These are phyloP conservation scores for Gossypium bickii DNA, from an alignment of 345 rosid genomes.

Conservation along the genomic window DNA sequence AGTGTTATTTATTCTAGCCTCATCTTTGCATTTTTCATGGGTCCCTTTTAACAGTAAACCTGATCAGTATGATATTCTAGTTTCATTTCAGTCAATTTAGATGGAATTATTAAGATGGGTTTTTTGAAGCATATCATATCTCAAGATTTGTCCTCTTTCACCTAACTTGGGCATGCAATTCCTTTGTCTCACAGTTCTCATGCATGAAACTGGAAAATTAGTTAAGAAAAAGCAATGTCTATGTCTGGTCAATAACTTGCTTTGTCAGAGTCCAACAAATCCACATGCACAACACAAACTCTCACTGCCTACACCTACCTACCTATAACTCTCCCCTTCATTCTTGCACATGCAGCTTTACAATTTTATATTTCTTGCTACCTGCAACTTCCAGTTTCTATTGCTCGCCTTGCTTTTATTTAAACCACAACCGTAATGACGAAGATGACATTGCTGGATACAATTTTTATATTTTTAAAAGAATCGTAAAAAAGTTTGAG, in stretches of 20 bases:
- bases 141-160: neutral
- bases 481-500: too few species aligned
- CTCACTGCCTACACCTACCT: neutral
- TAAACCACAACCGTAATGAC: too few species aligned
- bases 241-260: neutral
- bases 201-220: slow-evolving; percentile 8
- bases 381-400: slow-evolving; percentile 1
- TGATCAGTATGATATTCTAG: neutral
- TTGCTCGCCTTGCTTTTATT: slow-evolving; percentile 14
- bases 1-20: neutral
- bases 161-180: neutral
- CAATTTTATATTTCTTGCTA: neutral
- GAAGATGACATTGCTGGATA: too few species aligned
- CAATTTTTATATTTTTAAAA: too few species aligned
- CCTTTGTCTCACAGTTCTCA: neutral
- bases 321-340: neutral
- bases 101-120: neutral
- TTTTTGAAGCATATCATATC: slow-evolving; percentile 1
- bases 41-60: neutral
- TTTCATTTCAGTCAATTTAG: neutral
- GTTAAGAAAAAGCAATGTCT: neutral
- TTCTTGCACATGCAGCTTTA: slow-evolving; percentile 1
- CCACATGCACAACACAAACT: slow-evolving; percentile 11
- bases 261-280: slow-evolving; percentile 11
- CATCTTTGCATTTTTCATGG: neutral